These are phyloP conservation scores for Teratosphaeria gauchensis DNA, from an alignment of 2,329 filamentous ascomycete species.

Conservation along the genomic window DNA sequence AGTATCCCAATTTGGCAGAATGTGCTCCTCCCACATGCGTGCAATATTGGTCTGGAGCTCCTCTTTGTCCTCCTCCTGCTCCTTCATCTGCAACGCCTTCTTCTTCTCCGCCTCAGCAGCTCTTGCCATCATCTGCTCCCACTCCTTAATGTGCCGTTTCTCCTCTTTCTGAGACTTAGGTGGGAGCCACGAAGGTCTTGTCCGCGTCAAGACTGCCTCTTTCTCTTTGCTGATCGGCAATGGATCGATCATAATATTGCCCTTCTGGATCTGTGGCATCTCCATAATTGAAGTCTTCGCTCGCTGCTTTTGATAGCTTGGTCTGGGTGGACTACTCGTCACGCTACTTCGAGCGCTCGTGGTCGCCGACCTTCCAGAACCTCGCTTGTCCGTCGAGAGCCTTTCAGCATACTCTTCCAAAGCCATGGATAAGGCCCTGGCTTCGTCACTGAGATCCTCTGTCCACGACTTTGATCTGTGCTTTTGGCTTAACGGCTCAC, in stretches of 20 bases:
- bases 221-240: constrained; percentile 79
- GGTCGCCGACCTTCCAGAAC: constrained; percentile 5
- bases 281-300: constrained; percentile 31
- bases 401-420: constrained; percentile 65
- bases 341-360: constrained; percentile 5
- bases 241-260: constrained; percentile 75
- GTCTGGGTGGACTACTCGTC: constrained; percentile 17
- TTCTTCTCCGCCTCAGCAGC: constrained; percentile 49
- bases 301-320: constrained; percentile 12
- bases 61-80: constrained; percentile 43
- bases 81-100: constrained; percentile 39
- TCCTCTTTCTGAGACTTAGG: constrained; percentile 88
- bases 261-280: constrained; percentile 53
- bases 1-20: constrained; percentile 65
- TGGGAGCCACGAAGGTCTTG: constrained; percentile 69
- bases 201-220: constrained; percentile 70
- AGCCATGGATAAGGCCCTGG: constrained; percentile 65
- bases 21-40: constrained; percentile 64
- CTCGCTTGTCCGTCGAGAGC: constrained; percentile 35
- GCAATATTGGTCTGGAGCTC: constrained; percentile 41
- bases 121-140: constrained; percentile 69
- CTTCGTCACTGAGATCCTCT: constrained; percentile 60
- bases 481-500: constrained; percentile 17
- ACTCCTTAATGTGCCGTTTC: constrained; percentile 74
- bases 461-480: constrained; percentile 61